These are phyloP conservation scores for Balansia obtecta DNA, from an alignment of 2,329 filamentous ascomycete genomes.

Conservation along the genomic window DNA sequence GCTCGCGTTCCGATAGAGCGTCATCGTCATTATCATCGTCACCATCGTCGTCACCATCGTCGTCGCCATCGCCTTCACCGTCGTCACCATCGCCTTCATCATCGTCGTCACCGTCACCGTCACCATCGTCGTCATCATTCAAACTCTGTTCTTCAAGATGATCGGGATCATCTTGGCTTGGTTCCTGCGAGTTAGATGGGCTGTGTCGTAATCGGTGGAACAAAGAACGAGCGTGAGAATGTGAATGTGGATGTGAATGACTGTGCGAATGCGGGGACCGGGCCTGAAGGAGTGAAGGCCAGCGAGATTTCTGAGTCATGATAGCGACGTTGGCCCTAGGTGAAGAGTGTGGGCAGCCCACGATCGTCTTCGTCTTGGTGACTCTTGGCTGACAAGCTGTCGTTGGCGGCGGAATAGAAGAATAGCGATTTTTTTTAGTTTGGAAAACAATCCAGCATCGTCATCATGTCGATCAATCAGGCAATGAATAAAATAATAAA, in stretches of 20 bases:
- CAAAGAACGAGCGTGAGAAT: constrained; percentile 14
- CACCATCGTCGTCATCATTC: constrained; percentile 3
- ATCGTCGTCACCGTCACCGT: neutral
- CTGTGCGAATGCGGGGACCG: constrained; percentile 13
- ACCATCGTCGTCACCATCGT: no score
- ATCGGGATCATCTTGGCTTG: constrained; percentile 5
- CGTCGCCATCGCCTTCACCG: no score
- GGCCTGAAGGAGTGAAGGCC: constrained; percentile 27
- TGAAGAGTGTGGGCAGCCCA: constrained; percentile 4
- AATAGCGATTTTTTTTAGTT: constrained; percentile 2
- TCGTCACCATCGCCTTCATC: neutral
- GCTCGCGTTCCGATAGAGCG: constrained; percentile 2
- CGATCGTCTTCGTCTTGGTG: constrained; percentile 9
- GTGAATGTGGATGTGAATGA: constrained; percentile 14
- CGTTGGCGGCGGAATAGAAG: constrained; percentile 7
- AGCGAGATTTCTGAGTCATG: constrained; percentile 23
- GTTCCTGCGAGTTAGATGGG: constrained; percentile 7
- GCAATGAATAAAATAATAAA: neutral
- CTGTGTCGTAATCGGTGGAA: constrained; percentile 10
- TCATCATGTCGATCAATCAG: constrained; percentile 5
- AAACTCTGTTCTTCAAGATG: constrained; percentile 11
- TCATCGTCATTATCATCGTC: constrained; percentile 1
- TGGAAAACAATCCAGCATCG: neutral
- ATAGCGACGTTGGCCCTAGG: constrained; percentile 9
- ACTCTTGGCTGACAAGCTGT: constrained; percentile 1